Percentiles rank a stretch among this genome's conserved stretches.
Evolutionary conservation across 352 stramenopile genomes (phyloP).

Genomic region (Globisporangium yorkense): DNA sequence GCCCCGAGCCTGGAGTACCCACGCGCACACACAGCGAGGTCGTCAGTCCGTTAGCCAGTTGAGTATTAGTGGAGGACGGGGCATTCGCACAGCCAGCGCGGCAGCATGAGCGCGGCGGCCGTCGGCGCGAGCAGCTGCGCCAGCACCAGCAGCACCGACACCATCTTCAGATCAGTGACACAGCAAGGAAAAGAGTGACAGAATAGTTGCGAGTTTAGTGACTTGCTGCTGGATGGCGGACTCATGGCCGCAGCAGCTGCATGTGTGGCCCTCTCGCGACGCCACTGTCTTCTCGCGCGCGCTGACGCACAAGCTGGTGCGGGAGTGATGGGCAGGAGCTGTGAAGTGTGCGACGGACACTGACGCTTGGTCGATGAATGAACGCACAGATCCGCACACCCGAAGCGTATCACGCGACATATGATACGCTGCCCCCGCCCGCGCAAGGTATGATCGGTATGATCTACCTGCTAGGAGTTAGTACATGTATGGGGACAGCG

Average conservation of each 20-base stretch:
- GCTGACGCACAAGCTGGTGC: conserved; percentile 1
- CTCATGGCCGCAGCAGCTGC: conserved; percentile 12
- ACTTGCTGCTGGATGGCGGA: conserved; percentile 15
- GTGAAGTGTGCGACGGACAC: not conserved
- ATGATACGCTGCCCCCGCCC: conserved; percentile 56
- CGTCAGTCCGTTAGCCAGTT: not conserved
- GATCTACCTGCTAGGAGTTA: too few species aligned
- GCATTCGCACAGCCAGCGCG: conserved; percentile 22
- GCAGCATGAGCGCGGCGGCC: conserved; percentile 11
- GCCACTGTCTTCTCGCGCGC: not conserved
- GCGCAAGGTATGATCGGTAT: conserved; percentile 37
- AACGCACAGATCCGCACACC: conserved; percentile 43
- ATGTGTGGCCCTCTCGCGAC: conserved; percentile 25
- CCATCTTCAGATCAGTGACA: not conserved
- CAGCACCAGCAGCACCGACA: not conserved
- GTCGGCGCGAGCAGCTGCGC: conserved; percentile 22
- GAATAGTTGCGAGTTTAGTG: too few species aligned
- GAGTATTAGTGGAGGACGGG: not conserved
- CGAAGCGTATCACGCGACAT: conserved; percentile 51
- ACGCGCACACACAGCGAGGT: not conserved
- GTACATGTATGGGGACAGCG: too few species aligned
- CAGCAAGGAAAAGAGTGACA: not conserved
- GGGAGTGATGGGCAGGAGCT: not conserved
- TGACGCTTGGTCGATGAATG: not conserved
- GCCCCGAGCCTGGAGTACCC: conserved; percentile 11